Percentiles rank a stretch among this genome's conserved stretches.
Evolutionary conservation across 2,329 filamentous ascomycete genomes (phyloP).

Genomic region (Zymoseptoria ardabiliae): DNA sequence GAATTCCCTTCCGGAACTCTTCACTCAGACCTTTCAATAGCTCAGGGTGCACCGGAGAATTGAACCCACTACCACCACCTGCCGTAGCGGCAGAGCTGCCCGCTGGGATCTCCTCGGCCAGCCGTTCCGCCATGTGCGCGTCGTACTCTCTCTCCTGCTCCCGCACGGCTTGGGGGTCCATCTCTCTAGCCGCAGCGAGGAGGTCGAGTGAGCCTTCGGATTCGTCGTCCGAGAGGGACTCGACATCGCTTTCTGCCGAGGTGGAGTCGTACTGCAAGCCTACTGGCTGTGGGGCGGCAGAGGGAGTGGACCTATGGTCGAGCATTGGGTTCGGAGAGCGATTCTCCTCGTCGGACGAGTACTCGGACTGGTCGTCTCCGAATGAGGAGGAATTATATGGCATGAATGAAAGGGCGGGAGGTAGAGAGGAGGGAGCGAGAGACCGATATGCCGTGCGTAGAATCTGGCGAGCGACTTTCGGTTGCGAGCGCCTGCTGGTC

Average conservation of each 20-base stretch:
- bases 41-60: conserved; percentile 29
- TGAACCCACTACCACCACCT: conserved; percentile 43
- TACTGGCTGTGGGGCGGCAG: conserved; percentile 28
- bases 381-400: conserved; percentile 28
- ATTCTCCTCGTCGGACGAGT: conserved; percentile 31
- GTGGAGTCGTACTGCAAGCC: conserved; percentile 21
- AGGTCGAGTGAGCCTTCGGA: conserved; percentile 38
- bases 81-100: conserved; percentile 44
- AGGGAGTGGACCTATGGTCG: conserved; percentile 17
- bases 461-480: conserved; percentile 48
- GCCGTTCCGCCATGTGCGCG: conserved; percentile 38
- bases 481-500: not conserved
- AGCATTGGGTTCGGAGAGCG: conserved; percentile 18
- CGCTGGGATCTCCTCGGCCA: conserved; percentile 43
- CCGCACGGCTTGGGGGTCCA: conserved; percentile 36
- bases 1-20: conserved; percentile 16
- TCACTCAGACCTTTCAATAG: conserved; percentile 9
- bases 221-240: conserved; percentile 27
- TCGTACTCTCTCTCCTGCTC: conserved; percentile 42
- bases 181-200: conserved; percentile 37
- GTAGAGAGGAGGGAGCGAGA: conserved; percentile 39
- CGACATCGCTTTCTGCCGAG: conserved; percentile 26
- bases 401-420: conserved; percentile 38
- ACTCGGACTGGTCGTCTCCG: conserved; percentile 30
- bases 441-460: conserved; percentile 61